phyloP scores from a whole-genome alignment of 2,329 filamentous ascomycete species.

The Teratosphaeria zuluensis region DNA sequence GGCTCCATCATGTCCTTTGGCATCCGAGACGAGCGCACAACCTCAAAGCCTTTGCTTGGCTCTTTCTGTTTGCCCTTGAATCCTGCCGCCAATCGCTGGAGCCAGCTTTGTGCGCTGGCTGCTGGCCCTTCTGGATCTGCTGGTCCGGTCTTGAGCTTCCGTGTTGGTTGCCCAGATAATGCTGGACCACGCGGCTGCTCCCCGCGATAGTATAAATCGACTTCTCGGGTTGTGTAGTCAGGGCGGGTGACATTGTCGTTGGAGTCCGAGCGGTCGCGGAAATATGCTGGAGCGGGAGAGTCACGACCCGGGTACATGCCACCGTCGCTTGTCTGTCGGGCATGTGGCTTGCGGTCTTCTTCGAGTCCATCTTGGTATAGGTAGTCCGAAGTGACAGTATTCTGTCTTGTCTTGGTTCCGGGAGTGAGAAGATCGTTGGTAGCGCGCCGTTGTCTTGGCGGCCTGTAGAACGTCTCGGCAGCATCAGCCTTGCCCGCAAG shows the following conservation, averaged over 20 bases:
- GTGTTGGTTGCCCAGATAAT: slow-evolving; percentile 66
- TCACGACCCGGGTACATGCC: slow-evolving; percentile 11
- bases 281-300: slow-evolving; percentile 44
- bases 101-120: slow-evolving; percentile 81
- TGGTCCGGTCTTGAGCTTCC: slow-evolving; percentile 85
- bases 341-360: slow-evolving; percentile 24
- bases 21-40: slow-evolving; percentile 81
- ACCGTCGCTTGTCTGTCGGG: slow-evolving; percentile 17
- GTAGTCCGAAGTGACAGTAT: slow-evolving; percentile 31
- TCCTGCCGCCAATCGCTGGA: slow-evolving; percentile 57
- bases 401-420: slow-evolving; percentile 35
- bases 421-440: slow-evolving; percentile 46
- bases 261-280: slow-evolving; percentile 44
- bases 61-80: slow-evolving; percentile 65
- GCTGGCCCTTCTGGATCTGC: slow-evolving; percentile 90
- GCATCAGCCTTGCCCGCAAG: background rate
- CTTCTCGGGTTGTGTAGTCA: slow-evolving; percentile 88
- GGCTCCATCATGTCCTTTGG: slow-evolving; percentile 59
- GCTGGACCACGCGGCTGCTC: slow-evolving; percentile 52
- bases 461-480: slow-evolving; percentile 65
- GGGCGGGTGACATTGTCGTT: slow-evolving; percentile 46
- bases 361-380: slow-evolving; percentile 37
- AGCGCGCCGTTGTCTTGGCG: slow-evolving; percentile 61
- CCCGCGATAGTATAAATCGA: slow-evolving; percentile 84
- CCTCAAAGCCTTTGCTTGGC: slow-evolving; percentile 87